Base-by-base conservation (phyloP, 441 rosid genomes). In the Gossypium davidsonii region DNA sequence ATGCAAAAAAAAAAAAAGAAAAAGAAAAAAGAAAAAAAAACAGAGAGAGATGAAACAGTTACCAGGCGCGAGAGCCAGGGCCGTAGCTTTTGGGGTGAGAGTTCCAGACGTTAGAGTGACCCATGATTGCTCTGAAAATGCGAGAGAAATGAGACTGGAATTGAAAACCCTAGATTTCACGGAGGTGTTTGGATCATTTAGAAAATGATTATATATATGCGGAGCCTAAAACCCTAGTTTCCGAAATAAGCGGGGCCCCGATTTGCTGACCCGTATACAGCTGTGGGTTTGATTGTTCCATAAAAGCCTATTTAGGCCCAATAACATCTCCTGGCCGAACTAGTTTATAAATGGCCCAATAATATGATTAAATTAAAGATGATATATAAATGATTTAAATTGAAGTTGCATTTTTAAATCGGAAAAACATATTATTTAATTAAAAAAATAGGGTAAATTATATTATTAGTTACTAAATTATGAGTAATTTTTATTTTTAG, bases 1-100 rank as follows among this genome's bases (percentile, higher is more conserved):
- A 49, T 14, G 55, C 18, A 49, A 49, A 0, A 8, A 4, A 11
- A 0, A 17, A 34, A 26, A 2, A 12, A 26, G 3, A 3, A 26
- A 0, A 28, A 7, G n/a, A n/a, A n/a, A n/a, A n/a, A n/a, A n/a
- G 0, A 0, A 12, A 26, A 26, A 3, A 26, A 0, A 28, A 7
- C 1, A 1, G n/a, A 1, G 2, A 0, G 4, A 11, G 6, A 31
- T 31, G 34, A 31, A 31, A 31, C 34, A 31, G 6, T 34, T 78
- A 90, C 95, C 92, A 88, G 34, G 88, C 62, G 20, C 95, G 91
- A 67, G 92, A 88, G 9, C 92, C 91, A 9, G 92, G 95, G 2
- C 92, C 92, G 73, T 85, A 88, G 77, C 46, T 88, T 83, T 90
- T 88, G 55, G 94, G 94, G 74, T 90, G 94, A 76, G 92, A 81